Percentiles rank a stretch among this genome's conserved stretches.
These are phyloP conservation scores for Chamaecrista fasciculata DNA, from an alignment of 306 rosid genomes.

Conservation along the genomic window DNA sequence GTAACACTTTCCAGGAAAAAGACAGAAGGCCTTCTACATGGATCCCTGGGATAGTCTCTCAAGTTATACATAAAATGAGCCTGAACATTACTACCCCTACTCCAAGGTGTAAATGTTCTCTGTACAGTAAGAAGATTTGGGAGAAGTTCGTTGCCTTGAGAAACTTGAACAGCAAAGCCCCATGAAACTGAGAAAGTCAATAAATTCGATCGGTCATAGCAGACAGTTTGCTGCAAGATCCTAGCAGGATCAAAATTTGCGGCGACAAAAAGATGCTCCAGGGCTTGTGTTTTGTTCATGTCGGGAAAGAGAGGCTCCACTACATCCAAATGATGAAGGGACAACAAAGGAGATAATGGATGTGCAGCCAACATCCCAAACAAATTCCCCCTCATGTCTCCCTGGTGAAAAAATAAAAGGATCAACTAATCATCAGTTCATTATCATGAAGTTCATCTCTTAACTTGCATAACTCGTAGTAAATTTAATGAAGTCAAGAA, in stretches of 20 bases:
- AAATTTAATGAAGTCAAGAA: not conserved
- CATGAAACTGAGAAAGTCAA: slow-evolving; percentile 81
- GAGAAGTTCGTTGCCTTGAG: slow-evolving; percentile 64
- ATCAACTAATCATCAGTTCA: not conserved
- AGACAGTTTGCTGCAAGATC: slow-evolving; percentile 77
- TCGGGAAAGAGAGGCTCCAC: slow-evolving; percentile 73
- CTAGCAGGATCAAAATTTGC: slow-evolving; percentile 69
- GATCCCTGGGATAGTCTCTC: slow-evolving; percentile 65
- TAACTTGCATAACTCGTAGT: not conserved
- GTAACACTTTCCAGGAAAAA: slow-evolving; percentile 55
- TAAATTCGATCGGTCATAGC: slow-evolving; percentile 64
- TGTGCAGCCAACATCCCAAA: slow-evolving; percentile 83
- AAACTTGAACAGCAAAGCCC: slow-evolving; percentile 78
- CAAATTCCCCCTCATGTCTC: slow-evolving; percentile 85
- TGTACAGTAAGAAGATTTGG: slow-evolving; percentile 63
- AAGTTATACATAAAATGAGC: slow-evolving; percentile 59
- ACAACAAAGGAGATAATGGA: slow-evolving; percentile 73
- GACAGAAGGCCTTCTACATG: slow-evolving; percentile 63
- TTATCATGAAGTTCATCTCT: not conserved
- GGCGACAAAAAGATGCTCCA: slow-evolving; percentile 68
- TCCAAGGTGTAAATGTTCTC: slow-evolving; percentile 82
- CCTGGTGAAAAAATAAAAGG: slow-evolving; percentile 40
- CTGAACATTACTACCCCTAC: slow-evolving; percentile 47
- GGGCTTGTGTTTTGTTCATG: slow-evolving; percentile 58
- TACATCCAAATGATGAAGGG: slow-evolving; percentile 90